phyloP scores from a whole-genome alignment of 805 yeast genomes.

The Kodamaea kaohsiungensis region DNA sequence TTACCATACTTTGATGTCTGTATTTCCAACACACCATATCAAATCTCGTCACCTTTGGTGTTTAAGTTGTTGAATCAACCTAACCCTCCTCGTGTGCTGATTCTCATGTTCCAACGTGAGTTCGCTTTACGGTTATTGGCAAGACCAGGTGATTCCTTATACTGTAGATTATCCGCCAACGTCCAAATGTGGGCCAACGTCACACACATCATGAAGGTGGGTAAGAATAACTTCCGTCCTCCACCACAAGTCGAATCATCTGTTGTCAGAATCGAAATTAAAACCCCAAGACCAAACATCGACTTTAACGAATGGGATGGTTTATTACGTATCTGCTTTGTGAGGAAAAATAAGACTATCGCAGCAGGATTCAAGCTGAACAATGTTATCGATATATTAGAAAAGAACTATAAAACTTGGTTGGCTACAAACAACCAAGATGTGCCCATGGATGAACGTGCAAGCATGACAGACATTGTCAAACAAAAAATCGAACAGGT shows the following conservation, averaged over 20 bases:
- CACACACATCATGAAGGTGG: slow-evolving; percentile 97
- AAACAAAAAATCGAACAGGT: slow-evolving; percentile 74
- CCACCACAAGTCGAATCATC: slow-evolving; percentile 98
- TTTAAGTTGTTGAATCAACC: slow-evolving; percentile 90
- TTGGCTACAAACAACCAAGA: slow-evolving; percentile 54
- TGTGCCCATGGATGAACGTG: slow-evolving; percentile 40
- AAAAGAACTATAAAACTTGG: slow-evolving; percentile 82
- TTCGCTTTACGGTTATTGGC: slow-evolving; percentile 93
- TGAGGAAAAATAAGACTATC: slow-evolving; percentile 89
- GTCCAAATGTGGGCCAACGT: slow-evolving; percentile 99
- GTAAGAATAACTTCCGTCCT: slow-evolving; percentile 93
- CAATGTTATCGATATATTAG: slow-evolving; percentile 78
- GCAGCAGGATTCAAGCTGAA: slow-evolving; percentile 88
- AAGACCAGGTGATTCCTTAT: slow-evolving; percentile 92
- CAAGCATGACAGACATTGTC: slow-evolving; percentile 49
- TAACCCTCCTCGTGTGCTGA: slow-evolving; percentile 90
- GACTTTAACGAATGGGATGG: slow-evolving; percentile 99
- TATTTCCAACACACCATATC: slow-evolving; percentile 96
- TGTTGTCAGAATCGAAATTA: slow-evolving; percentile 91
- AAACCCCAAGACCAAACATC: slow-evolving; percentile 89
- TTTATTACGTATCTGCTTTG: slow-evolving; percentile 83
- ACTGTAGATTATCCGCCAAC: slow-evolving; percentile 91
- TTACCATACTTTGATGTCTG: slow-evolving; percentile 94
- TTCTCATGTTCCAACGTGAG: slow-evolving; percentile 97
- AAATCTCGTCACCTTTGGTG: slow-evolving; percentile 94